These are phyloP conservation scores for Lactarius sanguifluus DNA, from an alignment of 768 basidiomycete species.

Conservation along the genomic window DNA sequence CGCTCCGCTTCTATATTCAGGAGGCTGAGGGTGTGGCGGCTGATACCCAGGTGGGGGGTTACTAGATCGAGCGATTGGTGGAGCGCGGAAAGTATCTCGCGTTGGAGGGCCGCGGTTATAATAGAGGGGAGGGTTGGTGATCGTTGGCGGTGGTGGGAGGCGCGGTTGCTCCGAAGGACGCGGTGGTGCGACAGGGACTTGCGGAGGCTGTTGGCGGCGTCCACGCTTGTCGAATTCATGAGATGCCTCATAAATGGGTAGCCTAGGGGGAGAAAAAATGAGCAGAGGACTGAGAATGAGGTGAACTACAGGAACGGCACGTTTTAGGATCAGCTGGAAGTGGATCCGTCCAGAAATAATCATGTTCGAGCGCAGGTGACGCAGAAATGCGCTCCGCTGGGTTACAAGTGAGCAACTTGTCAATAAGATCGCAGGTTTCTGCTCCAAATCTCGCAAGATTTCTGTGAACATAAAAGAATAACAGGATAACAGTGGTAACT, in stretches of 20 bases:
- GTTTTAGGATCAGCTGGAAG: constrained; percentile 81
- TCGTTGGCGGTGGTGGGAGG: constrained; percentile 32
- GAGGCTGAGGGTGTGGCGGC: constrained; percentile 12
- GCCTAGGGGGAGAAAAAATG: constrained; percentile 39
- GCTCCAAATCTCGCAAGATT: constrained; percentile 52
- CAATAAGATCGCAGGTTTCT: constrained; percentile 79
- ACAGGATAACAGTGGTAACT: constrained; percentile 31
- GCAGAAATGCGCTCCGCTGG: constrained; percentile 85
- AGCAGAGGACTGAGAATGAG: constrained; percentile 10
- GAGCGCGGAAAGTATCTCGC: constrained; percentile 28
- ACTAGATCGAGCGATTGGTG: constrained; percentile 29
- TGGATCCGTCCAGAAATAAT: constrained; percentile 93
- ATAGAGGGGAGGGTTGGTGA: constrained; percentile 19
- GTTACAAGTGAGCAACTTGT: constrained; percentile 79
- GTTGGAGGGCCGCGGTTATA: constrained; percentile 22
- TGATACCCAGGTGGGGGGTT: constrained; percentile 32
- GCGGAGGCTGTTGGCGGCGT: constrained; percentile 44
- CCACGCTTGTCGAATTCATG: constrained; percentile 81
- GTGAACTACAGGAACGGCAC: constrained; percentile 43
- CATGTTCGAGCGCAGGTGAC: constrained; percentile 81
- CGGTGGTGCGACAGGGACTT: constrained; percentile 30
- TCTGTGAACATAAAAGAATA: constrained; percentile 17
- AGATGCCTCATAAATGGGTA: constrained; percentile 77
- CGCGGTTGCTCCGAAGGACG: constrained; percentile 27
- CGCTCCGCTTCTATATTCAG: constrained; percentile 16